Conservation (phyloP, 306 rosid species). For the Acacia confusa region DNA sequence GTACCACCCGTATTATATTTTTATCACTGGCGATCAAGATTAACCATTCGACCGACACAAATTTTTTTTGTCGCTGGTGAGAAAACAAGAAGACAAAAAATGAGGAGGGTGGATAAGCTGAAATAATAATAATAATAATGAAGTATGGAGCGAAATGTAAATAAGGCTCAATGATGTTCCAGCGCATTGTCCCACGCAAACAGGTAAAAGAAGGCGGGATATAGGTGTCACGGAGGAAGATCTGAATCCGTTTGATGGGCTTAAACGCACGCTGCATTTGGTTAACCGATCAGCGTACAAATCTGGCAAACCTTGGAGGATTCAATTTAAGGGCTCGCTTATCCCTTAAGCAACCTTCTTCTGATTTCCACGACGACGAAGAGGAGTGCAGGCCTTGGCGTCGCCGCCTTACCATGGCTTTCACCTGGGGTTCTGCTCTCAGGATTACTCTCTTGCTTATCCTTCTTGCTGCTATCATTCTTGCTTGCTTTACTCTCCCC, state of each 20-base stretch:
- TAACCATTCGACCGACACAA: too few relatives aligned
- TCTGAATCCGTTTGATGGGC: slow-evolving; percentile 24
- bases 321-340: slow-evolving; percentile 72
- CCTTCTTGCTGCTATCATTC: slow-evolving; percentile 58
- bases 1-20: too few relatives aligned
- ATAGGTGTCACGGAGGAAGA: not conserved
- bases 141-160: not conserved
- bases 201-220: not conserved
- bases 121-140: not conserved
- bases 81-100: not conserved
- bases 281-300: slow-evolving; percentile 20
- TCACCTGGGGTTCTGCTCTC: slow-evolving; percentile 66
- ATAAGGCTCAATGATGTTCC: too few relatives aligned
- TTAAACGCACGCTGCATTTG: slow-evolving; percentile 24
- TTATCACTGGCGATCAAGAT: too few relatives aligned
- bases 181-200: not conserved
- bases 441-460: slow-evolving; percentile 67
- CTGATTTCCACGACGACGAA: slow-evolving; percentile 50
- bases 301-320: slow-evolving; percentile 82
- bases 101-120: not conserved
- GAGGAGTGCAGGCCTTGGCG: slow-evolving; percentile 81
- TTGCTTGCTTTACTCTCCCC: slow-evolving; percentile 84
- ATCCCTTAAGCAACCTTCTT: slow-evolving; percentile 61
- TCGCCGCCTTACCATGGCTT: slow-evolving; percentile 64
- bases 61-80: too few relatives aligned